phyloP scores from a whole-genome alignment of 2,329 filamentous ascomycete genomes.

The Acephala macrosclerotiorum region DNA sequence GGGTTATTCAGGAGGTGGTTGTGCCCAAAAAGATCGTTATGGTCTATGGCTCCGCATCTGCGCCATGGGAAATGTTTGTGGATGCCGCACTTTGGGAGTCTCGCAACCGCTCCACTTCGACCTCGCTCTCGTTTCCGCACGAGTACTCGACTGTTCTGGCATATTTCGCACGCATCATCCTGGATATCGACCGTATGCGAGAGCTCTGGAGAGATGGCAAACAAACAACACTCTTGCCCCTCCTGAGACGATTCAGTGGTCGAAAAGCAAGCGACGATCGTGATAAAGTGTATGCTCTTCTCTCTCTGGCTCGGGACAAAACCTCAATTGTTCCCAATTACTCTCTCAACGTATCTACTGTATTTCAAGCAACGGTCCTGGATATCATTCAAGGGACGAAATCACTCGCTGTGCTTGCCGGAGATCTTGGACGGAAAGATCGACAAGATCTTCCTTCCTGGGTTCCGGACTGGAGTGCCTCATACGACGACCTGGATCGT shows the following conservation, averaged over 20 bases:
- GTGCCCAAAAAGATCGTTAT: constrained; percentile 24
- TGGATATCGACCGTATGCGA: constrained; percentile 24
- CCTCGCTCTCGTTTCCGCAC: background rate
- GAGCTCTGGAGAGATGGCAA: constrained; percentile 3
- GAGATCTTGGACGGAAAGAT: constrained; percentile 18
- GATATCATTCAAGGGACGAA: constrained; percentile 6
- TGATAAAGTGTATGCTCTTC: constrained; percentile 30
- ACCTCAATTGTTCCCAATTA: constrained; percentile 16
- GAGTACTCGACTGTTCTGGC: constrained; percentile 18
- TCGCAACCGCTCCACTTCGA: background rate
- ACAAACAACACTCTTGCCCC: constrained; percentile 9
- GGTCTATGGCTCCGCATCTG: constrained; percentile 16
- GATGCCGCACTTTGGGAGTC: constrained; percentile 15
- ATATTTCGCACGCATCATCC: constrained; percentile 18
- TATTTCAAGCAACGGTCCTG: constrained; percentile 14
- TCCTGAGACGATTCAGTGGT: constrained; percentile 23
- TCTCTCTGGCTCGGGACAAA: constrained; percentile 13
- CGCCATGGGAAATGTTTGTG: constrained; percentile 39
- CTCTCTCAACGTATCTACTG: background rate
- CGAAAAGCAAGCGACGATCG: constrained; percentile 27
- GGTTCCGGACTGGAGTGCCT: constrained; percentile 25
- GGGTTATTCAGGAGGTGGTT: constrained; percentile 29
- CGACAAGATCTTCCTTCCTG: constrained; percentile 26
- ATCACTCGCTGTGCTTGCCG: constrained; percentile 19
- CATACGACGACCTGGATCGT: constrained; percentile 8